phyloP scores from a whole-genome alignment of 139 green algal genomes.

The Pedinophyceae sp. region DNA sequence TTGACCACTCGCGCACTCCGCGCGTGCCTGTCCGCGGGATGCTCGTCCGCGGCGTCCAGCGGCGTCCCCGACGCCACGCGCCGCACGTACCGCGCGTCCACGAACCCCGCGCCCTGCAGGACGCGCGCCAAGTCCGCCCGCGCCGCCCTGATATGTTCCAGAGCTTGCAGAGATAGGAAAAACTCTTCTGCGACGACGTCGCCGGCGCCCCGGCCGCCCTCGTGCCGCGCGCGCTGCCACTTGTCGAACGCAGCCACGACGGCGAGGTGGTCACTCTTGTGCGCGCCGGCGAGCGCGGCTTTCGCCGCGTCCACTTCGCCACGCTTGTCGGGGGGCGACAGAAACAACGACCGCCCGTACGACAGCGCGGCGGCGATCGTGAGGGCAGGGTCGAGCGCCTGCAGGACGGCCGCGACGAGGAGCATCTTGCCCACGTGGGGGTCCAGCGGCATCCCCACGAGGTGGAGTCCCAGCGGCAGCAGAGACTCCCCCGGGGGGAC shows the following conservation, averaged over 20 bases:
- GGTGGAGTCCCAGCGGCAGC: conserved; percentile 15
- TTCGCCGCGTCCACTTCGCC: conserved; percentile 19
- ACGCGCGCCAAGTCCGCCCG: no score
- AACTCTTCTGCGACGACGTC: neutral
- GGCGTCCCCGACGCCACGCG: no score
- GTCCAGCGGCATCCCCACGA: conserved; percentile 19
- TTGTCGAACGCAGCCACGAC: neutral
- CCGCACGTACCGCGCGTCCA: no score
- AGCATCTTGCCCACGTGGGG: conserved; percentile 26
- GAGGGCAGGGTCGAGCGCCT: conserved; percentile 17
- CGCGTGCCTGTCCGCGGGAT: no score
- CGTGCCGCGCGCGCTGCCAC: conserved; percentile 1
- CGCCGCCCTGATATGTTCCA: conserved; percentile 1
- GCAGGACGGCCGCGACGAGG: conserved; percentile 19
- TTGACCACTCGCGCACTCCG: conserved; percentile 29
- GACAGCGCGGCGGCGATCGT: conserved; percentile 16
- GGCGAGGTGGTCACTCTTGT: conserved; percentile 5
- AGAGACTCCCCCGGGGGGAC: conserved; percentile 16
- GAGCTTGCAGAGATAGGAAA: conserved; percentile 3
- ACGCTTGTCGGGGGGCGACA: conserved; percentile 6
- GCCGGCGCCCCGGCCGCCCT: neutral
- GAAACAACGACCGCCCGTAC: conserved; percentile 15
- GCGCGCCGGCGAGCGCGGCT: neutral
- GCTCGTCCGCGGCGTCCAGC: no score
- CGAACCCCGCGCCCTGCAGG: no score